phyloP scores from a whole-genome alignment of 257 asterid genomes.

The Nemophila menziesii region DNA sequence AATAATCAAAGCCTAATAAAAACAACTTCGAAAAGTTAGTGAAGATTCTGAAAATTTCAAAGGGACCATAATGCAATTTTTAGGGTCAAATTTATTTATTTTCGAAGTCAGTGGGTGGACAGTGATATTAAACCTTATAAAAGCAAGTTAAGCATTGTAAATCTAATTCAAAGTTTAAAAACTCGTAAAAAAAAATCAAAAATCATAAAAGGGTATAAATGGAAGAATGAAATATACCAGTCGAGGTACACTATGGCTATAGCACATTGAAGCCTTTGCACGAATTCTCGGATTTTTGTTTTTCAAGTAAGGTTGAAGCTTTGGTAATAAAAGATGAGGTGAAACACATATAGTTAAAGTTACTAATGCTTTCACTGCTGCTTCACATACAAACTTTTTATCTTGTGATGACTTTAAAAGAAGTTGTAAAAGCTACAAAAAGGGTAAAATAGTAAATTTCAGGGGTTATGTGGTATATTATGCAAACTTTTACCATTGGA shows the following conservation, averaged over 20 bases:
- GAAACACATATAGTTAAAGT: conserved; percentile 71
- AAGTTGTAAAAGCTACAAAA: conserved; percentile 63
- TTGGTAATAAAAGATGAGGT: conserved; percentile 66
- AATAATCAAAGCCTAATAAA: too few relatives aligned
- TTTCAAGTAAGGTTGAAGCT: conserved; percentile 61
- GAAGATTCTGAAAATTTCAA: too few relatives aligned
- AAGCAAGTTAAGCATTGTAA: too few relatives aligned
- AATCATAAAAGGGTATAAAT: neutral
- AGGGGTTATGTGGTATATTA: neutral
- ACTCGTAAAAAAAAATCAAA: too few relatives aligned
- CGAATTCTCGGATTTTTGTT: conserved; percentile 87
- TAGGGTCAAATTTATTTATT: too few relatives aligned
- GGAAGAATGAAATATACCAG: conserved; percentile 32
- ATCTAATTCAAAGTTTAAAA: too few relatives aligned
- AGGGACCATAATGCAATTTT: too few relatives aligned
- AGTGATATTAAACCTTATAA: too few relatives aligned
- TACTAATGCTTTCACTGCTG: conserved; percentile 67
- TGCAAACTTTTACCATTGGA: conserved; percentile 48
- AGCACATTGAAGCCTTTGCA: conserved; percentile 78
- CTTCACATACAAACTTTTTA: conserved; percentile 87
- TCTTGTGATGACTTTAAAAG: conserved; percentile 94
- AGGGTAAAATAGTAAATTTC: conserved; percentile 4
- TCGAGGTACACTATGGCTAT: conserved; percentile 51
- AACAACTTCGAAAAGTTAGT: too few relatives aligned
- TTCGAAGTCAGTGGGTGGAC: too few relatives aligned